Conservation (phyloP, 2,329 filamentous ascomycete species). For the Hymenoscyphus repandus region DNA sequence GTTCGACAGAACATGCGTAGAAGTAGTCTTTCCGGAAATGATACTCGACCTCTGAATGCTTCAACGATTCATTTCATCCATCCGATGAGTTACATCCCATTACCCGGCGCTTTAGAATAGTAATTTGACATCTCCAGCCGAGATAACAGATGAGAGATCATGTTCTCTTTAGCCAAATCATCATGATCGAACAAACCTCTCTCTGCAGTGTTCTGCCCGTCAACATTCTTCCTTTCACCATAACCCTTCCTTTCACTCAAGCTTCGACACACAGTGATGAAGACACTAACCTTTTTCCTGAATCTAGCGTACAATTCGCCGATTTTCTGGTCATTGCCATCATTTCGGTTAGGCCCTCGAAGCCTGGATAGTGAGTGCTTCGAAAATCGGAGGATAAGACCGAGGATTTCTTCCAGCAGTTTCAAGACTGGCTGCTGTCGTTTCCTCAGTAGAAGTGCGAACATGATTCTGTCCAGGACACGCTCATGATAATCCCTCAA, state of each 20-base stretch:
- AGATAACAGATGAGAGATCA: constrained; percentile 62
- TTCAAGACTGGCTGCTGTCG: constrained; percentile 68
- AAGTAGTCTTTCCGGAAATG: no score
- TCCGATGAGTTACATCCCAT: neutral
- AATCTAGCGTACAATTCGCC: constrained; percentile 58
- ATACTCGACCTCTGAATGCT: no score
- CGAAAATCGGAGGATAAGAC: constrained; percentile 67
- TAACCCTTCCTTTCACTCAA: constrained; percentile 56
- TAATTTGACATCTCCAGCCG: constrained; percentile 68
- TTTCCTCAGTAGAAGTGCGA: constrained; percentile 66
- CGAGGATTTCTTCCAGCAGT: constrained; percentile 73
- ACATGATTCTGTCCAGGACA: constrained; percentile 70
- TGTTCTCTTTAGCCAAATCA: constrained; percentile 45
- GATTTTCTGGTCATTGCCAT: constrained; percentile 34
- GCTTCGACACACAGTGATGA: constrained; percentile 66
- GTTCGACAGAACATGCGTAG: no score
- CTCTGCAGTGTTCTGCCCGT: constrained; percentile 25
- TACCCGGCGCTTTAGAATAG: constrained; percentile 38
- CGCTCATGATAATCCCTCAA: constrained; percentile 67
- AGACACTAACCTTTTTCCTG: constrained; percentile 66
- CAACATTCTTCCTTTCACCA: constrained; percentile 27
- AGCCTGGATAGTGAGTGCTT: constrained; percentile 40
- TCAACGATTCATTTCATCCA: neutral
- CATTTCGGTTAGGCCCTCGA: constrained; percentile 31
- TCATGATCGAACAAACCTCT: constrained; percentile 33